Evolutionary conservation across 768 basidiomycete species (phyloP), one percentile per base, ranked within the genome.

Genomic region (Boletellus emodensis): DNA sequence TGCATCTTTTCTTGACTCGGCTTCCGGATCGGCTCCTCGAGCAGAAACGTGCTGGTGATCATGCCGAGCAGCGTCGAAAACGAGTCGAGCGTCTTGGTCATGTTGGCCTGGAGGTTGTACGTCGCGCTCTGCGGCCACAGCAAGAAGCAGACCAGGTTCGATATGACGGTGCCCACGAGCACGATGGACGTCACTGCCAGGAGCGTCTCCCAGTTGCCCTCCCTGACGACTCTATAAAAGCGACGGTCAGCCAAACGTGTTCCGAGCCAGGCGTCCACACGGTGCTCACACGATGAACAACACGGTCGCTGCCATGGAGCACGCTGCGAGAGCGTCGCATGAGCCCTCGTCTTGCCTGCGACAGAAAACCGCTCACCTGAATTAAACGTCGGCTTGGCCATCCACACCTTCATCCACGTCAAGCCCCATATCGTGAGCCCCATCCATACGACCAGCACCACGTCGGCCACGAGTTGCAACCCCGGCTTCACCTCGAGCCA

Each of bases 381-480:
- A 60, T 92, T 92, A 61, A 93, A 96, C 17, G 86, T 84, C 2
- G 91, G 90, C 61, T 87, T 94, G 11, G 74, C 78, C 78, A 98
- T 91, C 84, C 87, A 91, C 2, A 89, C 79, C 67, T 97, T 98
- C 71, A 85, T 81, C 88, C 90, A 98, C 1, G 94, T 91, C 15
- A 97, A 66, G 4, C 78, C 63, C 43, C 84, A 85, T 77, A 95
- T 88, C 18, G 86, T 83, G 3, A 90, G 58, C 4, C 90, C 94
- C 51, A 99, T 78, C 89, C 90, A 96, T 7, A 82, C 43, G 20
- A 96, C 79, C 11, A 85, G 85, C 18, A 90, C 64, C 37, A 79
- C 60, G 57, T 94, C 90, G 0, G 84, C 92, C 20, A 89, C 65
- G 78, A 82, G 81, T 49, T 86, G 82, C 79, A 76, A 84, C 0